Percentiles rank a stretch among this genome's conserved stretches.
Conservation (phyloP, 768 basidiomycete species). For the Cantharellus anzutake region DNA sequence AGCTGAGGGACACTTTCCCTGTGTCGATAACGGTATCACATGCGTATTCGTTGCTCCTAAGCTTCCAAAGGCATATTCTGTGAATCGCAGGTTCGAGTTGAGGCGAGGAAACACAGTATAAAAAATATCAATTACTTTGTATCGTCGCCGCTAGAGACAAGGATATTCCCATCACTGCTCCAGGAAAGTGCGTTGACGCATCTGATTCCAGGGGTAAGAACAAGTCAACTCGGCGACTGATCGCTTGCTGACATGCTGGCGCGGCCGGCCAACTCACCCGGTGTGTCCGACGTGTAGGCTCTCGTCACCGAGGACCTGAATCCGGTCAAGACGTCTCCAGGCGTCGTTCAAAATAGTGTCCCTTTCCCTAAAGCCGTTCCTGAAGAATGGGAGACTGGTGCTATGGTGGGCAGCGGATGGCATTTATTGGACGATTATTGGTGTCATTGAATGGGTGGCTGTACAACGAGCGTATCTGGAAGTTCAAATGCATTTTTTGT, state of each 20-base stretch:
- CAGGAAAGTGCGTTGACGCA: slow-evolving; percentile 21
- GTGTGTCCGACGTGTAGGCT: slow-evolving; percentile 36
- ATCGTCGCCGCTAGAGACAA: slow-evolving; percentile 19
- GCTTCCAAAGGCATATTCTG: slow-evolving; percentile 64
- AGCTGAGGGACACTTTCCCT: slow-evolving; percentile 12
- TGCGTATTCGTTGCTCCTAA: slow-evolving; percentile 24
- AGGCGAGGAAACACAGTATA: background rate
- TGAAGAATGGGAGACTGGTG: too few relatives aligned
- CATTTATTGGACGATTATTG: too few relatives aligned
- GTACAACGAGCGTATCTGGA: too few relatives aligned
- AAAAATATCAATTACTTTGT: slow-evolving; percentile 7
- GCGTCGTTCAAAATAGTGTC: too few relatives aligned
- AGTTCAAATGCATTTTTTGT: too few relatives aligned
- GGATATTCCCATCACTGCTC: slow-evolving; percentile 16
- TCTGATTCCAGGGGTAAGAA: slow-evolving; percentile 4
- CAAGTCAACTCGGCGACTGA: too few relatives aligned
- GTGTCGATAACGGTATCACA: slow-evolving; percentile 5
- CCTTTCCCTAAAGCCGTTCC: too few relatives aligned
- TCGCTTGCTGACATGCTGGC: too few relatives aligned
- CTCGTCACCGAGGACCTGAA: slow-evolving; percentile 50
- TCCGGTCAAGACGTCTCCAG: slow-evolving; percentile 27
- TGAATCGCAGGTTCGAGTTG: background rate
- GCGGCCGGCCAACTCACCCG: slow-evolving; percentile 22
- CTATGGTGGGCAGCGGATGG: too few relatives aligned
- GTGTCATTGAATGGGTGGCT: too few relatives aligned